Conservation (phyloP, 176 grass and related monocot genomes). For the Triticum urartu region DNA sequence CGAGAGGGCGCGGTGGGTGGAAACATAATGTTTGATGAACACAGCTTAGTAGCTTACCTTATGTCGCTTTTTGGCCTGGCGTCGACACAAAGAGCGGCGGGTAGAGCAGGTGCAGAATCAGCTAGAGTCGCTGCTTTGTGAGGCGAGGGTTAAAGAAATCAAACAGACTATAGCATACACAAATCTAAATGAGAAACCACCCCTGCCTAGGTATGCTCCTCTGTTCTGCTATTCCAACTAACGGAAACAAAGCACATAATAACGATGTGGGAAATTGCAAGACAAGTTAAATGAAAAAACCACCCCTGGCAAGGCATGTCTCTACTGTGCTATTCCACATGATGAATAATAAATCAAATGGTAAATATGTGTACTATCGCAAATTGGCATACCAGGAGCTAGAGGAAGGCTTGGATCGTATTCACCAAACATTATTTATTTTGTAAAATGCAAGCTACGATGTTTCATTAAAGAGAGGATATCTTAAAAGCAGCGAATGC, state of each 20-base stretch:
- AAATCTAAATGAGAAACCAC: neutral
- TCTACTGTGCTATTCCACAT: neutral
- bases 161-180: neutral
- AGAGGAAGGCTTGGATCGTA: neutral
- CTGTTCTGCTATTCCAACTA: neutral
- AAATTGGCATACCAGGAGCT: conserved; percentile 3
- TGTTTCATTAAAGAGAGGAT: conserved; percentile 54
- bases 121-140: conserved; percentile 82
- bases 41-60: conserved; percentile 48
- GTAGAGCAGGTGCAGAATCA: conserved; percentile 68
- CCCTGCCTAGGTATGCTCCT: neutral
- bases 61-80: conserved; percentile 85
- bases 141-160: conserved; percentile 46
- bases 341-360: neutral
- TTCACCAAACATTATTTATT: neutral
- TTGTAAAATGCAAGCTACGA: neutral
- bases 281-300: neutral
- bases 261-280: neutral
- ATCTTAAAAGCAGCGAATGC: conserved; percentile 99
- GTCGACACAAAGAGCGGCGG: conserved; percentile 75
- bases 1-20: neutral
- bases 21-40: neutral
- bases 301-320: neutral
- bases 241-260: neutral
- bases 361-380: neutral